These are phyloP conservation scores for Rickenella mellea DNA, from an alignment of 768 basidiomycete species.

Conservation along the genomic window DNA sequence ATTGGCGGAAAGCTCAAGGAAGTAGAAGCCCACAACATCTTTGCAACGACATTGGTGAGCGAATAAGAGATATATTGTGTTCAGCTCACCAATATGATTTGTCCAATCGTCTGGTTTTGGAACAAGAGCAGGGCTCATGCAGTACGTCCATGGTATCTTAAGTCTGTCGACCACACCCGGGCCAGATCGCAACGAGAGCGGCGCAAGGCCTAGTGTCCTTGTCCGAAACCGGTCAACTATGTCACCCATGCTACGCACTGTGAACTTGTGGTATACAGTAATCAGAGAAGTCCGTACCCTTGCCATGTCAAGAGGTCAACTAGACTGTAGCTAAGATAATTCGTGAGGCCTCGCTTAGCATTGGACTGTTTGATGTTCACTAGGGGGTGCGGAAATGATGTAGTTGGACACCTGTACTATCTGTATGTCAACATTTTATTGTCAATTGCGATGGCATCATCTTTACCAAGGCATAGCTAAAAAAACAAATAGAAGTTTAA, in stretches of 20 bases:
- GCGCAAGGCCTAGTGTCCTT: slow-evolving; percentile 34
- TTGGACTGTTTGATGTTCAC: slow-evolving; percentile 50
- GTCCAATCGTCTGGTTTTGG: slow-evolving; percentile 58
- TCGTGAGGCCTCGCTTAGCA: slow-evolving; percentile 41
- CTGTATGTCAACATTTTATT: slow-evolving; percentile 4
- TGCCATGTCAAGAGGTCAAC: slow-evolving; percentile 54
- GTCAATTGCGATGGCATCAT: too few species aligned
- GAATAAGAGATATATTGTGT: background rate
- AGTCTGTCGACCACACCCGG: slow-evolving; percentile 41
- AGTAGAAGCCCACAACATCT: slow-evolving; percentile 63
- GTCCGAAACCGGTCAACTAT: slow-evolving; percentile 50
- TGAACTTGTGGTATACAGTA: background rate
- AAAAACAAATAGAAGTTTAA: background rate
- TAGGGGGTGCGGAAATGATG: slow-evolving; percentile 51
- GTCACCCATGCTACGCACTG: slow-evolving; percentile 37
- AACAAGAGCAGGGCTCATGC: slow-evolving; percentile 48
- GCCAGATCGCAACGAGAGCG: slow-evolving; percentile 40
- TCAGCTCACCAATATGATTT: slow-evolving; percentile 43
- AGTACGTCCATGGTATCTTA: slow-evolving; percentile 55
- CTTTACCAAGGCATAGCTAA: slow-evolving; percentile 57
- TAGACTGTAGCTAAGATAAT: slow-evolving; percentile 49
- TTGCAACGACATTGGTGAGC: background rate
- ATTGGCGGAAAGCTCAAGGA: slow-evolving; percentile 40
- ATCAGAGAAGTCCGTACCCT: slow-evolving; percentile 26
- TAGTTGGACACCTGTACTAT: slow-evolving; percentile 35